These are phyloP conservation scores for Nannizziopsis arthrosporioides DNA, from an alignment of 2,329 filamentous ascomycete genomes.

Conservation along the genomic window DNA sequence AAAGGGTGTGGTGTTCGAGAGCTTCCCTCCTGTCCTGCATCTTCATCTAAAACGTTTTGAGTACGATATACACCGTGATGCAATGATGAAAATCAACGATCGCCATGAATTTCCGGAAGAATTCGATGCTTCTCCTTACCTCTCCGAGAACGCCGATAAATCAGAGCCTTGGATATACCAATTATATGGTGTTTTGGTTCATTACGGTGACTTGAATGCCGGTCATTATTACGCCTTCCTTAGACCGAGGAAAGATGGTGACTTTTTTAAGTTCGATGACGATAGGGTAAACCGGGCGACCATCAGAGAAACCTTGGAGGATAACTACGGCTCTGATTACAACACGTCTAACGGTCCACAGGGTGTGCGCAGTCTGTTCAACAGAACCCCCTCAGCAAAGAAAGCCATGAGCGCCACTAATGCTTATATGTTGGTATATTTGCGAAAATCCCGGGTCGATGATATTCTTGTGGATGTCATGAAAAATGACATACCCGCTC, in stretches of 20 bases:
- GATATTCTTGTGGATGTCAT: slow-evolving; percentile 65
- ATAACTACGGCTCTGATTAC: slow-evolving; percentile 84
- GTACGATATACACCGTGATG: slow-evolving; percentile 89
- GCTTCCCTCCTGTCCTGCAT: slow-evolving; percentile 18
- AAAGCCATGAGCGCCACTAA: slow-evolving; percentile 51
- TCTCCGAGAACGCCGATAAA: slow-evolving; percentile 72
- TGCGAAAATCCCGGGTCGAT: slow-evolving; percentile 75
- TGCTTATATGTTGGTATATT: slow-evolving; percentile 98
- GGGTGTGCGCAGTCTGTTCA: slow-evolving; percentile 53
- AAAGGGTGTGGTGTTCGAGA: slow-evolving; percentile 92
- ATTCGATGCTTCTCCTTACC: slow-evolving; percentile 61
- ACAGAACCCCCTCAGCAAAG: slow-evolving; percentile 52
- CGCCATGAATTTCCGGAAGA: slow-evolving; percentile 40
- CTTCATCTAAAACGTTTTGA: slow-evolving; percentile 61
- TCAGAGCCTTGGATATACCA: slow-evolving; percentile 88
- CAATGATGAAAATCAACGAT: slow-evolving; percentile 86
- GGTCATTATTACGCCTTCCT: slow-evolving; percentile 98
- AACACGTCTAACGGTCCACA: slow-evolving; percentile 45
- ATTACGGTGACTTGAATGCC: slow-evolving; percentile 91
- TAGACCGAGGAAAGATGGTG: slow-evolving; percentile 82
- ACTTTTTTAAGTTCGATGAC: slow-evolving; percentile 96
- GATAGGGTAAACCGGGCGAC: slow-evolving; percentile 94
- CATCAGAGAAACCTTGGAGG: slow-evolving; percentile 79
- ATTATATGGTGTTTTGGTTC: slow-evolving; percentile 86
- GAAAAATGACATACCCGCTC: slow-evolving; percentile 66